Conservation (phyloP, 164 flowering plant genomes). For the Nymphaea colorata region DNA sequence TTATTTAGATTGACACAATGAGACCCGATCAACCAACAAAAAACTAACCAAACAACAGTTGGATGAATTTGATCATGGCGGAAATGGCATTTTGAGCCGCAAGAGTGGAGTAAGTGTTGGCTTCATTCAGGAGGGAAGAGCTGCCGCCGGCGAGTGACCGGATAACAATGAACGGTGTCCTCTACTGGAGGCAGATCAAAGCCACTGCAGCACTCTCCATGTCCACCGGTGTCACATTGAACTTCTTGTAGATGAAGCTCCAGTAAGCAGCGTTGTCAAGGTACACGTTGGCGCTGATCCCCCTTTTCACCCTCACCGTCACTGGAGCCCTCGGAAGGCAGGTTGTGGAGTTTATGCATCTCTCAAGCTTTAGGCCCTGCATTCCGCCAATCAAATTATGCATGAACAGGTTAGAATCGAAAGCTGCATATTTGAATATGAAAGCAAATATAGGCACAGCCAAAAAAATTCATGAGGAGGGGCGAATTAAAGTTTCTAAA, state of each 20-base stretch:
- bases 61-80: no score
- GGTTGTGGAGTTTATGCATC: slow-evolving; percentile 3
- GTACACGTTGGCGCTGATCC: slow-evolving; percentile 23
- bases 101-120: slow-evolving; percentile 3
- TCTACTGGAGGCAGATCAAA: slow-evolving; percentile 20
- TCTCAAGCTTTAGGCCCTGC: no score
- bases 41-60: no score
- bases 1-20: no score
- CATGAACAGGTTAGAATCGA: no score
- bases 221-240: slow-evolving; percentile 22
- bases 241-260: slow-evolving; percentile 17
- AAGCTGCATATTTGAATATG: no score
- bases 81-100: no score
- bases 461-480: no score
- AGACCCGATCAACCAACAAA: no score
- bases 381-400: no score
- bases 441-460: no score
- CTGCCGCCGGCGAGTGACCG: slow-evolving; percentile 31
- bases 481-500: no score
- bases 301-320: slow-evolving; percentile 21
- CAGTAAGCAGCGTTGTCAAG: slow-evolving; percentile 27
- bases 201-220: slow-evolving; percentile 38
- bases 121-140: slow-evolving; percentile 17
- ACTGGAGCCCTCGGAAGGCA: slow-evolving; percentile 20
- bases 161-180: slow-evolving; percentile 23